phyloP scores from a whole-genome alignment of 306 rosid species.

The Inga laurina region DNA sequence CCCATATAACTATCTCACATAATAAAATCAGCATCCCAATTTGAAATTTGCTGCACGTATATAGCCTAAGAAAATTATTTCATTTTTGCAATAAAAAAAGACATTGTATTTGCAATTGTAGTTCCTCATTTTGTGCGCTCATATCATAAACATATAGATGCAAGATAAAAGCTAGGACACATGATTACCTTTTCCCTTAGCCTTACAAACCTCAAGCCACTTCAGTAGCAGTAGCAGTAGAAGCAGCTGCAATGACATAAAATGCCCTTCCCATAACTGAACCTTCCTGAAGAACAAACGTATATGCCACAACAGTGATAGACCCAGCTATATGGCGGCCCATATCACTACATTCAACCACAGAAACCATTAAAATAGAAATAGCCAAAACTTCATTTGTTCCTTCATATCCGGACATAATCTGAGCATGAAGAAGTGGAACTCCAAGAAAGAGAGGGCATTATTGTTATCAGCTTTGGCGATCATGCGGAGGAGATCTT shows the following conservation, averaged over 20 bases:
- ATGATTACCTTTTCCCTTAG: slow-evolving; percentile 57
- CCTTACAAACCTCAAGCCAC: slow-evolving; percentile 76
- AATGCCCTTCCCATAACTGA: slow-evolving; percentile 68
- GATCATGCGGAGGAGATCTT: too few relatives aligned
- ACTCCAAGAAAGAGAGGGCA: too few relatives aligned
- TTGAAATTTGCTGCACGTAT: background rate
- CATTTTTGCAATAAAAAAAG: too few relatives aligned
- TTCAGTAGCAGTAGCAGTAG: slow-evolving; percentile 58
- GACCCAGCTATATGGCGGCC: slow-evolving; percentile 78
- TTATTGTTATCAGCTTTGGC: too few relatives aligned
- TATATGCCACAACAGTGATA: slow-evolving; percentile 66
- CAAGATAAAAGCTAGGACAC: too few relatives aligned
- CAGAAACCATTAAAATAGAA: slow-evolving; percentile 4
- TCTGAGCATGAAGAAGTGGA: too few relatives aligned
- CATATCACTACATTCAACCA: slow-evolving; percentile 50
- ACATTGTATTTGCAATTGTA: too few relatives aligned
- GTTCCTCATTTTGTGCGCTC: too few relatives aligned
- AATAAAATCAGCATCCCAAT: background rate
- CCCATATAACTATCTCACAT: background rate
- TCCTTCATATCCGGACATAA: too few relatives aligned
- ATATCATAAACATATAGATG: too few relatives aligned
- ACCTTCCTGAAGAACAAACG: slow-evolving; percentile 65
- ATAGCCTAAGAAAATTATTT: background rate
- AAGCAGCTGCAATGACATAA: slow-evolving; percentile 73
- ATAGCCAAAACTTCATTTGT: too few relatives aligned